Conservation (phyloP, 192 early-diverging fungal genomes). For the Thamnidium elegans region DNA sequence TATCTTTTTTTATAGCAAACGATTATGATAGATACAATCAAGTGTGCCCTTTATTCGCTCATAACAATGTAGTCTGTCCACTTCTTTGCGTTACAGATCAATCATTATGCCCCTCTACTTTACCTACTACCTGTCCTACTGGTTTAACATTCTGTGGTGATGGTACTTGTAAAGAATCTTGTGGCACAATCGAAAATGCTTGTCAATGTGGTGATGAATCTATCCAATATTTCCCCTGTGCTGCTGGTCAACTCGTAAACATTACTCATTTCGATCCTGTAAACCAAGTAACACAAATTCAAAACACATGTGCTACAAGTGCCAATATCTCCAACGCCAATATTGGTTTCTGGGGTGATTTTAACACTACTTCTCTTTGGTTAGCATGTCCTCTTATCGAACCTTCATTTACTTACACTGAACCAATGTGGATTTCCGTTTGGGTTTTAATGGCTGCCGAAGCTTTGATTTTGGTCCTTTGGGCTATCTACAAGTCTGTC, state of each 20-base stretch:
- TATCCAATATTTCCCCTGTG: constrained; percentile 47
- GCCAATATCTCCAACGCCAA: constrained; percentile 5
- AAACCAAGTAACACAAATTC: constrained; percentile 36
- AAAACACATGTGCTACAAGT: constrained; percentile 26
- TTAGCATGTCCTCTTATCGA: constrained; percentile 45
- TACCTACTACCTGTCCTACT: constrained; percentile 39
- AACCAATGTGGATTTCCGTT: constrained; percentile 55
- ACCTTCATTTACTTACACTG: constrained; percentile 45
- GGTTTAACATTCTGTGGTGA: constrained; percentile 53
- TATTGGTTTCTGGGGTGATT: constrained; percentile 17
- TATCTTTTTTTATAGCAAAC: constrained; percentile 36
- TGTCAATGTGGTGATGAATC: constrained; percentile 48
- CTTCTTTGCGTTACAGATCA: constrained; percentile 50
- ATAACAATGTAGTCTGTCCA: constrained; percentile 48
- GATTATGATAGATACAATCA: constrained; percentile 47
- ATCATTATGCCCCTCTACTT: constrained; percentile 43
- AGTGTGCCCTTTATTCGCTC: constrained; percentile 47
- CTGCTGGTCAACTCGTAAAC: constrained; percentile 42
- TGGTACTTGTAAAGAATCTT: constrained; percentile 48
- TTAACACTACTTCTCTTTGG: constrained; percentile 38
- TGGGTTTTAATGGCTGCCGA: constrained; percentile 47
- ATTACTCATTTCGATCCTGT: constrained; percentile 48
- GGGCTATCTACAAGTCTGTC: constrained; percentile 52
- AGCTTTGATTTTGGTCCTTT: constrained; percentile 41
- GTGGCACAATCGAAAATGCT: constrained; percentile 43